Conservation (phyloP, 179 eudicot genomes). For the Silene vulgaris region DNA sequence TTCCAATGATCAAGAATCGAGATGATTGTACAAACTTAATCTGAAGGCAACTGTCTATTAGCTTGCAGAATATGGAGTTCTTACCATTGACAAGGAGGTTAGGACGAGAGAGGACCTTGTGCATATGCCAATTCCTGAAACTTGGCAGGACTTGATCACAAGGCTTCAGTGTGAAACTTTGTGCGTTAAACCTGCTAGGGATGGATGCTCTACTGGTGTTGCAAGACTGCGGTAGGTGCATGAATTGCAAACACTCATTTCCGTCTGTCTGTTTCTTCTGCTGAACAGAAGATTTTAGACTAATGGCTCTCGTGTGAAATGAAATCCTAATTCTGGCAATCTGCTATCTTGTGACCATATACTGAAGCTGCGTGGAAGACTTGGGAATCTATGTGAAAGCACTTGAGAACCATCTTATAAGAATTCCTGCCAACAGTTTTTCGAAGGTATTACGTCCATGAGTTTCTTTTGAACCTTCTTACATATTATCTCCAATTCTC, state of each 20-base stretch:
- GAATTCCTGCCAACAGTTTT: slow-evolving; percentile 72
- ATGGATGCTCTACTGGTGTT: slow-evolving; percentile 96
- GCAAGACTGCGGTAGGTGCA: slow-evolving; percentile 68
- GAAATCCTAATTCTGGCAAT: slow-evolving; percentile 11
- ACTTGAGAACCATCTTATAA: slow-evolving; percentile 49
- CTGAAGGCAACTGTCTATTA: slow-evolving; percentile 18
- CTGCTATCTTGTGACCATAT: slow-evolving; percentile 11
- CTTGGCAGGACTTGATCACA: slow-evolving; percentile 59
- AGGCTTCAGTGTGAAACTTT: slow-evolving; percentile 60
- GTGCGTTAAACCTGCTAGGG: slow-evolving; percentile 83
- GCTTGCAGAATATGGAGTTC: slow-evolving; percentile 70
- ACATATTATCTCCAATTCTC: background rate
- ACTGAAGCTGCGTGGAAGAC: slow-evolving; percentile 57
- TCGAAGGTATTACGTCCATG: slow-evolving; percentile 52
- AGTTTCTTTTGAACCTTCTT: background rate
- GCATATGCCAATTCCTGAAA: slow-evolving; percentile 31
- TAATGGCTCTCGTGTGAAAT: slow-evolving; percentile 7
- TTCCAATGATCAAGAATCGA: background rate
- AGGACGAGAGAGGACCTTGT: slow-evolving; percentile 46
- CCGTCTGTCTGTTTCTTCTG: slow-evolving; percentile 11
- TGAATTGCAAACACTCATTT: slow-evolving; percentile 12
- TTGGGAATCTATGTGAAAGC: slow-evolving; percentile 65
- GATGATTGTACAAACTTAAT: background rate
- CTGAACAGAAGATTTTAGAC: slow-evolving; percentile 3
- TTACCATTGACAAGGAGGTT: slow-evolving; percentile 76